These are phyloP conservation scores for Aspergillus phoenicis DNA, from an alignment of 2,329 filamentous ascomycete genomes.

Conservation along the genomic window DNA sequence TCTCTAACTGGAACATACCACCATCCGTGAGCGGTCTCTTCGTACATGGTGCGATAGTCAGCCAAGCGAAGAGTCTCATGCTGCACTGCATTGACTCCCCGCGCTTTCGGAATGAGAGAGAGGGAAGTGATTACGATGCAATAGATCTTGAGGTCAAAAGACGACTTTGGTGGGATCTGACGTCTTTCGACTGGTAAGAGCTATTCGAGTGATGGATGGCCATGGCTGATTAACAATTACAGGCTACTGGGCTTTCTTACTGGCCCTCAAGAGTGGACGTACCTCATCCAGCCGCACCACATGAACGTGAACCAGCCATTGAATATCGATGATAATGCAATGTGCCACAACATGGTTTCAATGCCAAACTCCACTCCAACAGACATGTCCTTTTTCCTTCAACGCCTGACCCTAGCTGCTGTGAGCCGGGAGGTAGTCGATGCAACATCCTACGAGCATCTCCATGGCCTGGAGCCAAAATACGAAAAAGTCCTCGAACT, in stretches of 20 bases:
- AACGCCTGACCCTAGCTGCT: conserved; percentile 45
- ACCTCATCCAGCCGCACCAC: conserved; percentile 45
- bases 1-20: conserved; percentile 29
- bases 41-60: conserved; percentile 26
- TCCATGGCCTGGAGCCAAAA: conserved; percentile 30
- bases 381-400: conserved; percentile 49
- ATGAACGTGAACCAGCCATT: conserved; percentile 45
- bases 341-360: conserved; percentile 28
- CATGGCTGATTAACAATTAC: not conserved
- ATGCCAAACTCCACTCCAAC: conserved; percentile 43
- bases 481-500: conserved; percentile 45
- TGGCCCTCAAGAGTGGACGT: conserved; percentile 49
- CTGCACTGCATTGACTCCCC: conserved; percentile 41
- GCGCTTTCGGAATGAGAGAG: conserved; percentile 18
- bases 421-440: conserved; percentile 48
- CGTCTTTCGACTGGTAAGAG: conserved; percentile 47
- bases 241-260: conserved; percentile 46
- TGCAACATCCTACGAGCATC: conserved; percentile 29
- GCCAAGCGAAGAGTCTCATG: conserved; percentile 38
- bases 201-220: no score
- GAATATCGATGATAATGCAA: conserved; percentile 47
- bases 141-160: conserved; percentile 42
- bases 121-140: conserved; percentile 19
- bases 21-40: conserved; percentile 31
- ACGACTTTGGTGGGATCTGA: conserved; percentile 49